Evolutionary conservation across 768 basidiomycete genomes (phyloP).

Genomic region (Lentinula edodes): DNA sequence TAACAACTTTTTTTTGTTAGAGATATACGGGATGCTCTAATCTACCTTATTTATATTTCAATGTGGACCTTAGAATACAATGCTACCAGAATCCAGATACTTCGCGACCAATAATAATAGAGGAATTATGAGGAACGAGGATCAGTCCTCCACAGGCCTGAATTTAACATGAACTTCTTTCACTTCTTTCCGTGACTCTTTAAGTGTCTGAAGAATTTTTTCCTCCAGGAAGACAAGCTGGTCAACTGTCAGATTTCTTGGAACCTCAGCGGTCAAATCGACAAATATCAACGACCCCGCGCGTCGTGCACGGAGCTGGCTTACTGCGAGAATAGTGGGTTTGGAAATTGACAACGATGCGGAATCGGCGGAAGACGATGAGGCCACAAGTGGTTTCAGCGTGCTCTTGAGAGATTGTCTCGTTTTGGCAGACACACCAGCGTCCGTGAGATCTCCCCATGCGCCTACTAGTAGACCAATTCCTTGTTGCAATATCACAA

Average conservation of each 20-base stretch:
- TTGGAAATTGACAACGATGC: not conserved
- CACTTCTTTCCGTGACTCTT: slow-evolving; percentile 55
- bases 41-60: not conserved
- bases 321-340: slow-evolving; percentile 37
- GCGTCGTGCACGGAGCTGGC: slow-evolving; percentile 64
- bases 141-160: slow-evolving; percentile 28
- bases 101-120: not conserved
- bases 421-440: slow-evolving; percentile 59
- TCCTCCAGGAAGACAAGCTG: slow-evolving; percentile 58
- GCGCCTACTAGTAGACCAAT: slow-evolving; percentile 60
- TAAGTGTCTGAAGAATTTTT: slow-evolving; percentile 51
- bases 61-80: not conserved
- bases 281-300: slow-evolving; percentile 80
- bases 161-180: slow-evolving; percentile 70
- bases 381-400: slow-evolving; percentile 47
- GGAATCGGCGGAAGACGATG: slow-evolving; percentile 13
- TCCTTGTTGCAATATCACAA: slow-evolving; percentile 82
- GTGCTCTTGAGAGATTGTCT: slow-evolving; percentile 46
- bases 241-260: slow-evolving; percentile 47
- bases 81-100: not conserved
- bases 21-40: not conserved
- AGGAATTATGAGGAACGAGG: not conserved
- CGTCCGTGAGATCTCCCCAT: slow-evolving; percentile 80
- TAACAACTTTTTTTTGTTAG: not conserved
- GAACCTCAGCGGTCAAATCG: slow-evolving; percentile 74